Conservation (phyloP, 257 asterid genomes). For the Mitragyna speciosa region DNA sequence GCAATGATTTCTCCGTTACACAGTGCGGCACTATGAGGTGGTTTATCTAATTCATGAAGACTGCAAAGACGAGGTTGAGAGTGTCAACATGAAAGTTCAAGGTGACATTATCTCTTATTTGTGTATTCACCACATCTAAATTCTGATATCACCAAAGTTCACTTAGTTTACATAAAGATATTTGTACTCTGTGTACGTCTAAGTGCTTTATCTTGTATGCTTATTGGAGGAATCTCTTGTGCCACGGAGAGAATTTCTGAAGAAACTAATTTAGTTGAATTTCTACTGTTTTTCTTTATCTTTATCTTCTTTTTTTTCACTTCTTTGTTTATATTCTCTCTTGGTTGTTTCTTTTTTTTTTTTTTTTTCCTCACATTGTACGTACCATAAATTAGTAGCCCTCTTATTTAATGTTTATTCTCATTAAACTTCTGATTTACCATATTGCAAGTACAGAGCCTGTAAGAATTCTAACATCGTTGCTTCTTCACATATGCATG, state of each 20-base stretch:
- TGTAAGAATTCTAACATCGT: background rate
- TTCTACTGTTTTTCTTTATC: background rate
- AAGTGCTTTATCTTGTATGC: background rate
- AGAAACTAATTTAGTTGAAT: background rate
- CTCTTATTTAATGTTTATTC: background rate
- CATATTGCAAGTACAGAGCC: background rate
- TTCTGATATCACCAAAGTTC: background rate
- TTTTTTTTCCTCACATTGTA: background rate
- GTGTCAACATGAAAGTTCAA: constrained; percentile 71
- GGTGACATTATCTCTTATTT: constrained; percentile 41
- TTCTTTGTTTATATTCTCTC: background rate
- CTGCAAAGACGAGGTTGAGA: constrained; percentile 68
- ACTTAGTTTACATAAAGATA: background rate
- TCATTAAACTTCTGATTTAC: background rate
- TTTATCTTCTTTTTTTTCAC: too few relatives aligned
- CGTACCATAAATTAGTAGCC: background rate
- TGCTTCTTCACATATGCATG: background rate
- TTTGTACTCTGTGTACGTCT: background rate
- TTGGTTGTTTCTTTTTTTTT: background rate
- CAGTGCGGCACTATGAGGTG: constrained; percentile 97
- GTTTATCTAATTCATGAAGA: constrained; percentile 91
- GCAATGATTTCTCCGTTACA: constrained; percentile 16
- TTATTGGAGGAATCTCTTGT: background rate
- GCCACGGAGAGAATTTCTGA: background rate
- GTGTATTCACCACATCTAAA: background rate